Evolutionary conservation across 176 grass and related monocot species (phyloP), one percentile per base, ranked within the genome.

Genomic region (Juncus effusus): DNA sequence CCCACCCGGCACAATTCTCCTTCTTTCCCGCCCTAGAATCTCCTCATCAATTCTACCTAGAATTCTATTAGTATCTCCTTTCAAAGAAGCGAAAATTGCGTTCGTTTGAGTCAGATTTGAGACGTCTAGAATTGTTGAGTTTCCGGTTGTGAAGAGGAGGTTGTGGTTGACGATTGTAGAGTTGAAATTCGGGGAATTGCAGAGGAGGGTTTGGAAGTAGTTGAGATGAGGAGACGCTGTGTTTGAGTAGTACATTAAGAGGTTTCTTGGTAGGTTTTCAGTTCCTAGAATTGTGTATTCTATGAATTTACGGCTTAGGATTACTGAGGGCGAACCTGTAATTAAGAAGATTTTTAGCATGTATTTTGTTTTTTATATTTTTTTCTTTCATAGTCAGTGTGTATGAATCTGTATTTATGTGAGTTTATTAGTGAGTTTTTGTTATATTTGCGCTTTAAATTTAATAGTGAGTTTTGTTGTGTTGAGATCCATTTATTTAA

Each of bases 201-300:
- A 97, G 51, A 92, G 75, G 60, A 97, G 77, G 38, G 94, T 97
- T 39, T 97, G 94, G 80, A 92, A 97, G 80, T 92, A 92, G 65
- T 89, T 92, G 45, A 19, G 79, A 40, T 89, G 85, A 36, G 94
- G 76, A 63, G 90, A 60, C 4, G 75, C 72, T 59, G 81, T 82
- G 80, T 97, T 97, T 77, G 80, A 74, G 65, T 89, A 84, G 67
- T 97, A 97, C 88, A 97, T 89, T 62, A 97, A 75, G 67, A 92
- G 73, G 64, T 74, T 92, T 84, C 94, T 82, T 36, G 94, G 88
- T 35, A 97, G 78, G 82, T 92, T 97, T 51, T 92, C 81, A 16
- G 73, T 76, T 68, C 85, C 88, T 0, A 82, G 8, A 38, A 92
- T 86, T 68, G 85, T 89, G n/a, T 92, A 86, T 37, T 97, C 82